Evolutionary conservation across 345 rosid genomes (phyloP), one percentile per base, ranked within the genome.

Genomic region (Sisymbrium altissimum): DNA sequence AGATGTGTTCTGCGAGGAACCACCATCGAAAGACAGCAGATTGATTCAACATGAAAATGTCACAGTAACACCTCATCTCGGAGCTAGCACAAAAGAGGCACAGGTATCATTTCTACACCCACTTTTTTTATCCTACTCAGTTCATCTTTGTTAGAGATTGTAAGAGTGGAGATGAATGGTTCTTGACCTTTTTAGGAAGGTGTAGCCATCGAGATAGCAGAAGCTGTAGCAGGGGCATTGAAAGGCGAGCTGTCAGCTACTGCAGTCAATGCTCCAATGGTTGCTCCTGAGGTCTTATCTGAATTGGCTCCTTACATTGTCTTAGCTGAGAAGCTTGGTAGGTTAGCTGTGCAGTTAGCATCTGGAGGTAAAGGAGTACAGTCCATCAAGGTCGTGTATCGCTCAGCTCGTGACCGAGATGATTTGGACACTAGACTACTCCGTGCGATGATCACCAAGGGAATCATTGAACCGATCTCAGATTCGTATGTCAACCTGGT

Each of bases 11-110:
- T 62, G 83, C 0, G 78, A 82, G 68, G 96, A 91, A 60, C 96
- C 97, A 13, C 93, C 96, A 25, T 29, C 86, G 0, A 79, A 74
- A 64, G 93, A 87, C 23, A 81, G 83, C 82, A 87, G 78, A 75
- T 45, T 91, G 57, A 80, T 91, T 41, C 96, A 79, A 33, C 97
- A 89, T 70, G 84, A 84, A 56, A 87, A 84, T 65, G 93, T 91
- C 39, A 87, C 81, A 2, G 90, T 84, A 50, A 91, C 97, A 9
- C 97, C 97, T 78, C 97, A 91, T 80, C 96, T 91, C 1, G 97
- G 97, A 78, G 96, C 96, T 35, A 89, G 97, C 81, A 89, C 96
- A 32, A 91, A 86, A 77, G 97, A 91, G 84, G 97, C 97, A 49
- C 97, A 91, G 86, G 97, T 73, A 27, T 27, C 29, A 27, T 27